Evolutionary conservation across 805 yeast genomes (phyloP).

Genomic region (Candida insectorum): DNA sequence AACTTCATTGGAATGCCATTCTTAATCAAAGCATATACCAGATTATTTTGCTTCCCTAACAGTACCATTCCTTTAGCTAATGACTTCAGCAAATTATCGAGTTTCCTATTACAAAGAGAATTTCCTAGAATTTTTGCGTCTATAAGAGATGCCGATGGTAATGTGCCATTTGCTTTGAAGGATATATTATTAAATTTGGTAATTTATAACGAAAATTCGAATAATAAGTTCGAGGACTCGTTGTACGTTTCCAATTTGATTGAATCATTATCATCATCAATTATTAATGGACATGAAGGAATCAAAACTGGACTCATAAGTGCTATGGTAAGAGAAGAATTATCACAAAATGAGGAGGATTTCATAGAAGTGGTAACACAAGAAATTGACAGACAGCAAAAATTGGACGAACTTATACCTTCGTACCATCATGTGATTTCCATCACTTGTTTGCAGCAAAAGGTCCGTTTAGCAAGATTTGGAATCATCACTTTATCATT

Average conservation of each 20-base stretch:
- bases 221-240: slow-evolving; percentile 72
- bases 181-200: slow-evolving; percentile 65
- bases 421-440: slow-evolving; percentile 60
- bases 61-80: slow-evolving; percentile 70
- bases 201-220: slow-evolving; percentile 81
- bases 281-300: slow-evolving; percentile 15
- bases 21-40: slow-evolving; percentile 64
- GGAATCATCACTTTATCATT: slow-evolving; percentile 53
- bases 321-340: slow-evolving; percentile 4
- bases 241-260: slow-evolving; percentile 61
- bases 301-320: slow-evolving; percentile 6
- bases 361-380: slow-evolving; percentile 36
- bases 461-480: slow-evolving; percentile 52
- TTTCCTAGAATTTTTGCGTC: slow-evolving; percentile 60
- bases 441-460: slow-evolving; percentile 53
- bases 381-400: slow-evolving; percentile 71
- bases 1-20: slow-evolving; percentile 73
- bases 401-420: slow-evolving; percentile 85
- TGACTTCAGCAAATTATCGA: slow-evolving; percentile 69
- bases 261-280: slow-evolving; percentile 43
- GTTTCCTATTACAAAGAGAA: slow-evolving; percentile 66
- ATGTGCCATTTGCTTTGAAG: slow-evolving; percentile 56
- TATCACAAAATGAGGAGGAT: slow-evolving; percentile 8
- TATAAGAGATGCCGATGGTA: slow-evolving; percentile 60
- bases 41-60: slow-evolving; percentile 67